Percentiles rank a stretch among this genome's conserved stretches.
These are phyloP conservation scores for Conticribra guillardii DNA, from an alignment of 108 stramenopile genomes.

Conservation along the genomic window DNA sequence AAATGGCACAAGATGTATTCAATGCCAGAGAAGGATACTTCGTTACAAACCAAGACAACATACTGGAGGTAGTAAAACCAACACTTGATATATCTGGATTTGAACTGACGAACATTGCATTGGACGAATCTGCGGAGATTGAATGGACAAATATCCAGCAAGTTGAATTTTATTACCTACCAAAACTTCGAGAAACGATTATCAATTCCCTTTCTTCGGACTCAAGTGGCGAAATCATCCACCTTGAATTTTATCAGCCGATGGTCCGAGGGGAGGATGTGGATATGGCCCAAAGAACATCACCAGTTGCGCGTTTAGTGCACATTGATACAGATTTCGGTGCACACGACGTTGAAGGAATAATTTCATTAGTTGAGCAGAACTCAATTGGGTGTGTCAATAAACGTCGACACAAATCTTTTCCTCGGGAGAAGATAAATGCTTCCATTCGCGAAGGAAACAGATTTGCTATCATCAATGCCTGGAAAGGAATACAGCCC, in stretches of 20 bases:
- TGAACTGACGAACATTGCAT: constrained; percentile 11
- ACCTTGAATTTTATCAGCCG: constrained; percentile 54
- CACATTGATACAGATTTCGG: constrained; percentile 72
- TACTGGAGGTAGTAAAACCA: not conserved
- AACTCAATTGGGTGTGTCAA: constrained; percentile 34
- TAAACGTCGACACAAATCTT: not conserved
- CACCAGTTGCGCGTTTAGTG: constrained; percentile 44
- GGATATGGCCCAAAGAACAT: not conserved
- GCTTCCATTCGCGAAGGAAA: constrained; percentile 21
- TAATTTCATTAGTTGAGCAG: constrained; percentile 50
- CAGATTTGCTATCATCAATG: constrained; percentile 58
- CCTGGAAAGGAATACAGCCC: constrained; percentile 47
- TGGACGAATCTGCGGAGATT: not conserved
- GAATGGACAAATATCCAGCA: constrained; percentile 24
- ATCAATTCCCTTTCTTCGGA: constrained; percentile 3
- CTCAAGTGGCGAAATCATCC: not conserved
- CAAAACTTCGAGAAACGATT: constrained; percentile 20
- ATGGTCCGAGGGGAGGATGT: constrained; percentile 57
- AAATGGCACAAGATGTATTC: not conserved
- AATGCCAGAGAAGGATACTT: not conserved
- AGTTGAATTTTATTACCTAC: constrained; percentile 15
- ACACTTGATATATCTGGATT: not conserved
- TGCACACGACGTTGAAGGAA: constrained; percentile 53
- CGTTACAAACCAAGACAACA: not conserved
- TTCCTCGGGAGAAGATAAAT: not conserved